Percentiles rank a stretch among this genome's conserved stretches.
Conservation (phyloP, 2,329 filamentous ascomycete genomes). For the Aspergillus ochraceus region DNA sequence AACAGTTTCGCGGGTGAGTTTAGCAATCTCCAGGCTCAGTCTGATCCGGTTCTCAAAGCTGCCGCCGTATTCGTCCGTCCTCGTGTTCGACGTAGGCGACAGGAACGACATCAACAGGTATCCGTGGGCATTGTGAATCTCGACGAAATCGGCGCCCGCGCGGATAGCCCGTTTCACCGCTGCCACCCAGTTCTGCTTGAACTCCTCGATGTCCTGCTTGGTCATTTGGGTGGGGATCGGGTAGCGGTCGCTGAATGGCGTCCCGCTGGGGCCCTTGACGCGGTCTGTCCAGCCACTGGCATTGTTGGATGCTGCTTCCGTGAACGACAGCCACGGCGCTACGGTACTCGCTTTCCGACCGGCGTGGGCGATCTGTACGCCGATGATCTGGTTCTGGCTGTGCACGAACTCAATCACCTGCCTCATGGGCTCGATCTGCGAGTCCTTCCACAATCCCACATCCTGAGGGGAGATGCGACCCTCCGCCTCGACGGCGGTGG, state of each 20-base stretch:
- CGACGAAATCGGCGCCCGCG: constrained; percentile 74
- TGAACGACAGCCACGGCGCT: constrained; percentile 48
- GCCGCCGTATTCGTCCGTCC: constrained; percentile 59
- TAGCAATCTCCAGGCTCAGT: constrained; percentile 66
- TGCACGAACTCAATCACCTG: constrained; percentile 76
- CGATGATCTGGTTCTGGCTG: constrained; percentile 72
- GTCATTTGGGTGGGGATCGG: constrained; percentile 67
- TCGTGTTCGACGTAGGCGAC: constrained; percentile 65
- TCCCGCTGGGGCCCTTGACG: constrained; percentile 58
- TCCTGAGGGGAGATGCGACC: constrained; percentile 73
- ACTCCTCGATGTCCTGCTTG: constrained; percentile 62
- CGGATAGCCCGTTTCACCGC: constrained; percentile 61
- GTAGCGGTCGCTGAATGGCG: constrained; percentile 62
- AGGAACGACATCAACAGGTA: constrained; percentile 73
- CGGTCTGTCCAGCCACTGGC: constrained; percentile 57
- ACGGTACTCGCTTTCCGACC: constrained; percentile 64
- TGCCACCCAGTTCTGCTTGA: constrained; percentile 63
- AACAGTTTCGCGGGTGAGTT: constrained; percentile 61
- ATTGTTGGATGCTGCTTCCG: constrained; percentile 46
- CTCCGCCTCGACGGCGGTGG: constrained; percentile 70
- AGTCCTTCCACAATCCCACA: constrained; percentile 73
- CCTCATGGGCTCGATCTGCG: constrained; percentile 68
- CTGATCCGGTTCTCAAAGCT: constrained; percentile 64
- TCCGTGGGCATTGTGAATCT: constrained; percentile 77
- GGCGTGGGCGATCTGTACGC: constrained; percentile 79